Percentiles rank a stretch among this genome's conserved stretches.
Conservation (phyloP, 1,284 basidiomycete species). For the Cryptococcus floricola region DNA sequence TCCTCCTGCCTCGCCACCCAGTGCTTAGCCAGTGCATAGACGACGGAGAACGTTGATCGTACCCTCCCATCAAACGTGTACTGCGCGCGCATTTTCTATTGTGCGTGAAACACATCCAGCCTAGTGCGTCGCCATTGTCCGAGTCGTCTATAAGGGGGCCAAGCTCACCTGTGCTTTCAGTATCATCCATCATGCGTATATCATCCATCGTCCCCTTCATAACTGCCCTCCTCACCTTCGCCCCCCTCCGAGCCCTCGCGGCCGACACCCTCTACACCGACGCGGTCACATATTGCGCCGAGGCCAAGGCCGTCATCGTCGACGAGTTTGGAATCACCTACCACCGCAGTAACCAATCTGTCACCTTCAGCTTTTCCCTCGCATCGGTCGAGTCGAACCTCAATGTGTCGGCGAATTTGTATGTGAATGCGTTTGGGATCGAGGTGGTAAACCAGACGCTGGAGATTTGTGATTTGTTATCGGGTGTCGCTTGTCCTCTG, state of each 20-base stretch:
- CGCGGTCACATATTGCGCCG: constrained; percentile 80
- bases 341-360: constrained; percentile 58
- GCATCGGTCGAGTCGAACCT: constrained; percentile 58
- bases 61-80: background rate
- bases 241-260: background rate
- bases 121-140: background rate
- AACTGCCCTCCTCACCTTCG: background rate
- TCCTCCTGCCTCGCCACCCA: background rate
- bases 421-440: constrained; percentile 77
- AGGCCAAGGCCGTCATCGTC: constrained; percentile 72
- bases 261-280: constrained; percentile 56
- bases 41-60: background rate
- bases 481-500: constrained; percentile 78
- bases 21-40: background rate
- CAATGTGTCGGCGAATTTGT: constrained; percentile 71
- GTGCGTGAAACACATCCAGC: background rate
- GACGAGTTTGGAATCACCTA: constrained; percentile 76
- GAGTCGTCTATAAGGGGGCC: background rate
- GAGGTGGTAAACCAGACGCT: constrained; percentile 71
- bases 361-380: constrained; percentile 38
- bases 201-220: background rate
- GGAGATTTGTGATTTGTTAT: constrained; percentile 65
- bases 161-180: background rate
- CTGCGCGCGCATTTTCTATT: background rate
- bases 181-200: background rate